Conservation (phyloP, 257 asterid species). For the Primulina huaijiensis region DNA sequence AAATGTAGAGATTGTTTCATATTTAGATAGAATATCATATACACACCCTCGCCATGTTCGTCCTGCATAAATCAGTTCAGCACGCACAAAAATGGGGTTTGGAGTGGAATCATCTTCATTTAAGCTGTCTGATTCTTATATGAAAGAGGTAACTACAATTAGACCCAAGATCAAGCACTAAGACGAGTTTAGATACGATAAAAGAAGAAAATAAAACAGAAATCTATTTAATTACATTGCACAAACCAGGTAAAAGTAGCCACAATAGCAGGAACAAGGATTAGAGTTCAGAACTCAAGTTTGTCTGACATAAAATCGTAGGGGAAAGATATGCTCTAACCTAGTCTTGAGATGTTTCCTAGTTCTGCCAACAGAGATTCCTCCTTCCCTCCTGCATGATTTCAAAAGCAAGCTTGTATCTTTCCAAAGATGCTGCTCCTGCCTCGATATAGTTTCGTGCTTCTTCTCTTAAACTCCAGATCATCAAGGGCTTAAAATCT, state of each 20-base stretch:
- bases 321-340: slow-evolving; percentile 32
- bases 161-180: slow-evolving; percentile 19
- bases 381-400: slow-evolving; percentile 92
- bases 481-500: slow-evolving; percentile 72
- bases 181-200: slow-evolving; percentile 6
- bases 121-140: neutral
- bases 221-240: slow-evolving; percentile 35
- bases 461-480: slow-evolving; percentile 93
- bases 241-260: slow-evolving; percentile 24
- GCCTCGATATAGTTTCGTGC: slow-evolving; percentile 72
- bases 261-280: slow-evolving; percentile 23
- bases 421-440: slow-evolving; percentile 69
- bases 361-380: slow-evolving; percentile 54
- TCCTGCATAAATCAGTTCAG: too few species aligned
- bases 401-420: slow-evolving; percentile 86
- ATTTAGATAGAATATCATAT: too few species aligned
- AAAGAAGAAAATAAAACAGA: neutral
- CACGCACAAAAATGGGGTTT: too few species aligned
- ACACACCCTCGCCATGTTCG: too few species aligned
- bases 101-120: neutral
- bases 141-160: slow-evolving; percentile 16
- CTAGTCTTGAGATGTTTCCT: slow-evolving; percentile 18
- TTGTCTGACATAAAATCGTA: slow-evolving; percentile 15
- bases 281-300: slow-evolving; percentile 14
- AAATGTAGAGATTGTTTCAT: too few species aligned